Evolutionary conservation across 495 filamentous ascomycete species (phyloP), one percentile per base, ranked within the genome.

Genomic region (Letharia columbiana): DNA sequence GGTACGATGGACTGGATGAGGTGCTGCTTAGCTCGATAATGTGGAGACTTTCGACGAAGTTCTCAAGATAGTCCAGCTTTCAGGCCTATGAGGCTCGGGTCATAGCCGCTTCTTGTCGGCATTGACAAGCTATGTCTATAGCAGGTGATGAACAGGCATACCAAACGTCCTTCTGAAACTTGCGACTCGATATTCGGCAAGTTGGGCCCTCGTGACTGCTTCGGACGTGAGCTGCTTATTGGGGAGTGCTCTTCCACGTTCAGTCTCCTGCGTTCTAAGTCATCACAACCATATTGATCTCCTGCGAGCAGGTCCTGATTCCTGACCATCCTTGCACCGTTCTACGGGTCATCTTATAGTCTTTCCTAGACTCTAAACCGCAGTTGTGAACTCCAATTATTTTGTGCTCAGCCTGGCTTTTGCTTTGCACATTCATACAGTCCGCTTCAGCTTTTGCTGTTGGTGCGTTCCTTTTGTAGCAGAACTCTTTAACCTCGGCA

Each of bases 11-110:
- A 17, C 47, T 56, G 28, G 31, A 37, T 28, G 63, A 23, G 17
- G 41, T 23, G 40, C 58, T 65, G 31, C 63, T 20, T 65, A 60
- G 63, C 63, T 65, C 40, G 18, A 65, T 60, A 33, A n/a, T 57
- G 42, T 40, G 56, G 56, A 17, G n/a, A 28, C 40, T 15, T 28
- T 39, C 42, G 39, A 45, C 2, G 35, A 39, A 47, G 15, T 39
- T 3, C 31, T 57, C 28, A 40, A 20, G 41, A 37, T 15, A 28
- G 3, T 57, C 54, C 15, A 7, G 33, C 33, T 57, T 57, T n/a
- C 54, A 37, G 33, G 33, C 17, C 54, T 37, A 37, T 7, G 54
- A 37, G 15, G 31, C 33, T 57, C 54, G 39, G 13, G 7, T 57
- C 17, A 57, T 37, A 23, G 17, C 31, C 39, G 33, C 31, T 56